Percentiles rank a stretch among this genome's conserved stretches.
Conservation (phyloP, 2,329 filamentous ascomycete species). For the Colletotrichum phormii region DNA sequence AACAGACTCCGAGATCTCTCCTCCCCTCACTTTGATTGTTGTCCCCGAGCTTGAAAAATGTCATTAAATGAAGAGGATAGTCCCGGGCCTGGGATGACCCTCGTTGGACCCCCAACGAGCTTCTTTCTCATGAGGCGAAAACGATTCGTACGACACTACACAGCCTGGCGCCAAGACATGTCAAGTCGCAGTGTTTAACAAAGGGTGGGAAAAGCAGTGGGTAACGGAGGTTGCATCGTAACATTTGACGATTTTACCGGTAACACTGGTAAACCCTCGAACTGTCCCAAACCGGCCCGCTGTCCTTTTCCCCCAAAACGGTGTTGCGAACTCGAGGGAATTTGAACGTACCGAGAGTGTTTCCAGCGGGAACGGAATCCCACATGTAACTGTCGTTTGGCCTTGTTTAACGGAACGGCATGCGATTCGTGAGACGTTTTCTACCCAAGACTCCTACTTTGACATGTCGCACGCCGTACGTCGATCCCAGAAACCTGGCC, state of each 20-base stretch:
- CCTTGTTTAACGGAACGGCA: not conserved
- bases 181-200: not conserved
- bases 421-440: not conserved
- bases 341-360: not conserved
- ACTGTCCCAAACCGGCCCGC: not conserved
- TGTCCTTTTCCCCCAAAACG: not conserved
- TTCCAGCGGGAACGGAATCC: not conserved
- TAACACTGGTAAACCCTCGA: not conserved
- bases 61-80: not conserved
- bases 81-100: not conserved
- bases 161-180: constrained; percentile 2
- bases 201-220: not conserved
- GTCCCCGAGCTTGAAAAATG: not conserved
- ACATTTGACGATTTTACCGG: not conserved
- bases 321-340: not conserved
- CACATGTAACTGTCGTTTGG: not conserved
- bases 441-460: not conserved
- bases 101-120: not conserved
- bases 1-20: not conserved
- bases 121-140: not conserved
- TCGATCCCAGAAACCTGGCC: not conserved
- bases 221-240: not conserved
- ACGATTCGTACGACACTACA: not conserved
- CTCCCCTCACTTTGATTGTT: not conserved
- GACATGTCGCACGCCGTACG: not conserved